These are phyloP conservation scores for Populus davidiana DNA, from an alignment of 345 rosid genomes.

Conservation along the genomic window DNA sequence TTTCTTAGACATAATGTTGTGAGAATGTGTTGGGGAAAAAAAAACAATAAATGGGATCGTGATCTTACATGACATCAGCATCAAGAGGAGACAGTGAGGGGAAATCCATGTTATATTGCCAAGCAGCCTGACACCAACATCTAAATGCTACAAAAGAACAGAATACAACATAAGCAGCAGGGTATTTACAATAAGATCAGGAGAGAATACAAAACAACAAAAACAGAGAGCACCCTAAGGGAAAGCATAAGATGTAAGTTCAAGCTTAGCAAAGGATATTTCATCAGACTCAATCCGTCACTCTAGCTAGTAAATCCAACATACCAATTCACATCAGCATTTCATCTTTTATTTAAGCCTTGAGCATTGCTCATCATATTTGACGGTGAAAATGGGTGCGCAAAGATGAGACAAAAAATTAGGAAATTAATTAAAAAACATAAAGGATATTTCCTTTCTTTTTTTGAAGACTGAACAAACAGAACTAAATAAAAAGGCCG, in stretches of 20 bases:
- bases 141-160: conserved; percentile 68
- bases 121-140: conserved; percentile 96
- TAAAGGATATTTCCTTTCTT: no score
- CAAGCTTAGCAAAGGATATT: background rate
- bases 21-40: conserved; percentile 5
- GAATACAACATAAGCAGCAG: conserved; percentile 15
- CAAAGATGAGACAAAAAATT: background rate
- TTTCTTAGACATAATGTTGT: conserved; percentile 14
- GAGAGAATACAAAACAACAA: conserved; percentile 1
- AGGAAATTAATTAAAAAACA: no score
- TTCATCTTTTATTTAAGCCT: background rate
- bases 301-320: background rate
- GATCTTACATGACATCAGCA: conserved; percentile 84
- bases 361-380: background rate
- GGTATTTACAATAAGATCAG: conserved; percentile 11
- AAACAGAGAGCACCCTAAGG: background rate
- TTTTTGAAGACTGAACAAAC: no score
- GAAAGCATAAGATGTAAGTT: background rate
- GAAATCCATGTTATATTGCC: conserved; percentile 60
- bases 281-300: background rate
- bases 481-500: no score
- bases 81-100: conserved; percentile 64
- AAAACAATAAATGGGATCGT: conserved; percentile 22
- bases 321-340: background rate
- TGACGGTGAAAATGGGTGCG: no score